Percentiles rank a stretch among this genome's conserved stretches.
Conservation (phyloP, 371 early-diverging fungal species). For the Actinomortierella wolfii region DNA sequence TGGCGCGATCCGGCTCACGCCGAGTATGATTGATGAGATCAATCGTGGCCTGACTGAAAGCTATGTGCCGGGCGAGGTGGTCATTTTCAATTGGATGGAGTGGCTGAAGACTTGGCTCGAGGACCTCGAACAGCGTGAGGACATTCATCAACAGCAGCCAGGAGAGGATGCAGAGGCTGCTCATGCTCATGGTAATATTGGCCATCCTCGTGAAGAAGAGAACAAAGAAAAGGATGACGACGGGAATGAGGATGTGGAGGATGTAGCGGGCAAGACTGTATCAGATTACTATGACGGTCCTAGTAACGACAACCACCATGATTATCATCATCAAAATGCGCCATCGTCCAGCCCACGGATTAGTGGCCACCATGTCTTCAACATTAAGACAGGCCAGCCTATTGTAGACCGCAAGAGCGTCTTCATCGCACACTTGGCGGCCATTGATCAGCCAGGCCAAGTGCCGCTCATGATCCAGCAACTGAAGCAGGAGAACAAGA, state of each 20-base stretch:
- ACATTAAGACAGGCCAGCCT: slow-evolving; percentile 55
- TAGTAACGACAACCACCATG: slow-evolving; percentile 2
- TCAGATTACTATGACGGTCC: slow-evolving; percentile 23
- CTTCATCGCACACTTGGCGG: slow-evolving; percentile 85
- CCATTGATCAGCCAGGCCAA: slow-evolving; percentile 61
- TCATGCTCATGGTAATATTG: slow-evolving; percentile 13
- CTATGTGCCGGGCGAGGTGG: slow-evolving; percentile 72
- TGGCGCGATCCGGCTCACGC: slow-evolving; percentile 56
- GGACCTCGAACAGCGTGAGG: slow-evolving; percentile 34
- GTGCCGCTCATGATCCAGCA: slow-evolving; percentile 62
- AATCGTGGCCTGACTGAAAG: slow-evolving; percentile 56
- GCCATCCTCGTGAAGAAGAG: slow-evolving; percentile 16
- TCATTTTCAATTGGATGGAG: slow-evolving; percentile 77
- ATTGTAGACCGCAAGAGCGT: slow-evolving; percentile 84
- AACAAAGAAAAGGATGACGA: slow-evolving; percentile 1
- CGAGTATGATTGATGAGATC: slow-evolving; percentile 51
- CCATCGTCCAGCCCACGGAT: slow-evolving; percentile 21
- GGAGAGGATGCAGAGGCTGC: slow-evolving; percentile 1
- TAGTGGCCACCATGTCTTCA: slow-evolving; percentile 46
- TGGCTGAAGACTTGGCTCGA: slow-evolving; percentile 70
- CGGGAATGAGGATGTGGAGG: slow-evolving; percentile 11
- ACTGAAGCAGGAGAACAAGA: slow-evolving; percentile 70
- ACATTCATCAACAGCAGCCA: slow-evolving; percentile 11
- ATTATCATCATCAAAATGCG: slow-evolving; percentile 5
- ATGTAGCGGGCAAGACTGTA: slow-evolving; percentile 12